Evolutionary conservation across 805 yeast genomes (phyloP).

Genomic region (Cyberlindnera mrakii): DNA sequence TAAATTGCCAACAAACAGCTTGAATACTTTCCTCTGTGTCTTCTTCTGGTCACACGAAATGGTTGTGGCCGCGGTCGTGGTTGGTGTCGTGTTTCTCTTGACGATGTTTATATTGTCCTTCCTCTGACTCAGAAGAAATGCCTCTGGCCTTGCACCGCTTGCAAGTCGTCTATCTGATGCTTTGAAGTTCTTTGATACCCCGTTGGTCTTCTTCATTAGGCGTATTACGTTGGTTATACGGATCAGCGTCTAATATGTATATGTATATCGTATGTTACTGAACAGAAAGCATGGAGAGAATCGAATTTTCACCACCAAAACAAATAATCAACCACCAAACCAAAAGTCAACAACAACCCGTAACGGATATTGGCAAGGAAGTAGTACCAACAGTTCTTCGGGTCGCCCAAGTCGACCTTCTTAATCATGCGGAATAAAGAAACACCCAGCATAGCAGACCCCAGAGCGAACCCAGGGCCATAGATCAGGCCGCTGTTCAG

Average conservation of each 20-base stretch:
- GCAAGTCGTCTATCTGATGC: constrained; percentile 54
- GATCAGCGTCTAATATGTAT: not conserved
- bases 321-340: constrained; percentile 61
- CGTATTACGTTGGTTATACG: not conserved
- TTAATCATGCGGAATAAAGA: constrained; percentile 65
- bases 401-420: constrained; percentile 72
- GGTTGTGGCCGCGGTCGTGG: constrained; percentile 6
- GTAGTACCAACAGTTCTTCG: constrained; percentile 75
- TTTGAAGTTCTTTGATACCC: constrained; percentile 17
- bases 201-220: constrained; percentile 11
- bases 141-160: constrained; percentile 40
- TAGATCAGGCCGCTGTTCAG: constrained; percentile 51
- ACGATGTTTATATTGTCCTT: constrained; percentile 7
- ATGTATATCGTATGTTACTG: not conserved
- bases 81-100: constrained; percentile 9
- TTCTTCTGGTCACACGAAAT: not conserved
- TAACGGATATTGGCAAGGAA: constrained; percentile 75
- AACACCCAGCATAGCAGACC: constrained; percentile 61
- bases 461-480: constrained; percentile 80
- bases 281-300: not conserved
- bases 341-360: constrained; percentile 61
- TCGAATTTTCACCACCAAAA: constrained; percentile 30
- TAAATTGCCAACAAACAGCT: constrained; percentile 70
- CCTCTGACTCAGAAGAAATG: constrained; percentile 31
- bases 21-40: constrained; percentile 32